Evolutionary conservation across 1,139 yeast species (phyloP).

Genomic region (Diutina catenulata): DNA sequence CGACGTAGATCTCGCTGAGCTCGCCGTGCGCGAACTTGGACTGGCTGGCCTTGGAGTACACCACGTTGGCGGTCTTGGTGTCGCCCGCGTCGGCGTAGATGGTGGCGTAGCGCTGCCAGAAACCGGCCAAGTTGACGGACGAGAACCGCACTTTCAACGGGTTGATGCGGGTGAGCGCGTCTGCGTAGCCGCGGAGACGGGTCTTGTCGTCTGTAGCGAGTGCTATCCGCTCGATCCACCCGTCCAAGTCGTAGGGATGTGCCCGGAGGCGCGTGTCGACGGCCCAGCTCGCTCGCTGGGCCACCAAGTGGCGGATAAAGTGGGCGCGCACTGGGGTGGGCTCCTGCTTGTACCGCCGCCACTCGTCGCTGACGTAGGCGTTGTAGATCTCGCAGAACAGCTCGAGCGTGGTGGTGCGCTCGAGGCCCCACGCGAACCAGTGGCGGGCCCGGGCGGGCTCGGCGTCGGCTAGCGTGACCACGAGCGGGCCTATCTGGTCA

Average conservation of each 20-base stretch:
- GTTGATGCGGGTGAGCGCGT: conserved; percentile 57
- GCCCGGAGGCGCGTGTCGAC: conserved; percentile 60
- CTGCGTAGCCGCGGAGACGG: conserved; percentile 45
- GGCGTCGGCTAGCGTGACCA: conserved; percentile 38
- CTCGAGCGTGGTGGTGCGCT: conserved; percentile 34
- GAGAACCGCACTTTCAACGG: conserved; percentile 39
- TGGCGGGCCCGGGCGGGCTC: conserved; percentile 30
- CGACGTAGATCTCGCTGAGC: conserved; percentile 53
- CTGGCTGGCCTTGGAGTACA: conserved; percentile 53
- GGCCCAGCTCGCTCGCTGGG: conserved; percentile 41
- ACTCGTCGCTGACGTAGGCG: conserved; percentile 18
- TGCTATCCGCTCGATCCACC: conserved; percentile 55
- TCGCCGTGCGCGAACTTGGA: conserved; percentile 65
- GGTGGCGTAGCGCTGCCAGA: conserved; percentile 66
- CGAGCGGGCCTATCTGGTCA: conserved; percentile 46
- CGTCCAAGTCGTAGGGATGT: conserved; percentile 47
- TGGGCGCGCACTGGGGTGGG: conserved; percentile 7
- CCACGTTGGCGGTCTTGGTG: conserved; percentile 47
- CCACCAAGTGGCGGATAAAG: conserved; percentile 43
- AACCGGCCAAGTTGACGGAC: conserved; percentile 27
- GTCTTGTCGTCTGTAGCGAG: conserved; percentile 20
- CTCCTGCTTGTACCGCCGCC: neutral
- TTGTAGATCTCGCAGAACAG: conserved; percentile 63
- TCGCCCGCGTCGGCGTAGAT: conserved; percentile 49
- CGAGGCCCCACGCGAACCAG: conserved; percentile 37